These are phyloP conservation scores for Neurospora sp. DNA, from an alignment of 495 filamentous ascomycete genomes.

Conservation along the genomic window DNA sequence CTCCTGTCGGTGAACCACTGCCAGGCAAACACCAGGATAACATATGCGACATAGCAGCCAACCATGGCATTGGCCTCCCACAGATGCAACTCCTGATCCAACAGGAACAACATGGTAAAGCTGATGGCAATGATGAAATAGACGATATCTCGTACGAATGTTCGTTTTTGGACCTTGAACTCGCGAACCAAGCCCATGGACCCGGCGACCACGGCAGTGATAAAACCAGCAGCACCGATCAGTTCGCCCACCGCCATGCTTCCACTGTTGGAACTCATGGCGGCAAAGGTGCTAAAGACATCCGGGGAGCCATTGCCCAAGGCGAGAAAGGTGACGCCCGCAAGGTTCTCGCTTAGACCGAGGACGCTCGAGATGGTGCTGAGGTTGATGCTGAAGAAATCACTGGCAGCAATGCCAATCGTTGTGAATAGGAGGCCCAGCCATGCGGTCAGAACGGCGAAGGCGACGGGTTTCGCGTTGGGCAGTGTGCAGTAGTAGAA, in stretches of 20 bases:
- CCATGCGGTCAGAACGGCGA: conserved; percentile 70
- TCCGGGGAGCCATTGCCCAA: conserved; percentile 99
- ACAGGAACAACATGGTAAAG: conserved; percentile 81
- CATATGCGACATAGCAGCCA: conserved; percentile 84
- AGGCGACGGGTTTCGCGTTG: conserved; percentile 63
- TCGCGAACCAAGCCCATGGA: conserved; percentile 94
- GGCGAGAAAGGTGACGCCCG: conserved; percentile 92
- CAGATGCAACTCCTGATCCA: conserved; percentile 70
- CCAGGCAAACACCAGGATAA: conserved; percentile 79
- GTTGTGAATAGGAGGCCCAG: conserved; percentile 88
- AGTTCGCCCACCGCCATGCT: conserved; percentile 94
- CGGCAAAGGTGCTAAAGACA: conserved; percentile 96
- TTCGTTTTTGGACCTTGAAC: conserved; percentile 78
- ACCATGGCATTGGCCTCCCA: conserved; percentile 94
- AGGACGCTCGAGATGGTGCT: conserved; percentile 81
- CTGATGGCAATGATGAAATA: conserved; percentile 85
- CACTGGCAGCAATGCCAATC: conserved; percentile 95
- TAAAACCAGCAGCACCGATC: conserved; percentile 92
- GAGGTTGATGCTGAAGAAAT: conserved; percentile 96
- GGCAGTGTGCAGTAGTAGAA: conserved; percentile 83
- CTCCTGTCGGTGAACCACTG: conserved; percentile 69
- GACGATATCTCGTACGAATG: conserved; percentile 84
- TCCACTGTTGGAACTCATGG: conserved; percentile 92
- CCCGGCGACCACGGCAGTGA: conserved; percentile 94
- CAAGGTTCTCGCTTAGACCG: conserved; percentile 90